phyloP scores from a whole-genome alignment of 2,329 filamentous ascomycete species.

The Cercospora zeae-maydis region DNA sequence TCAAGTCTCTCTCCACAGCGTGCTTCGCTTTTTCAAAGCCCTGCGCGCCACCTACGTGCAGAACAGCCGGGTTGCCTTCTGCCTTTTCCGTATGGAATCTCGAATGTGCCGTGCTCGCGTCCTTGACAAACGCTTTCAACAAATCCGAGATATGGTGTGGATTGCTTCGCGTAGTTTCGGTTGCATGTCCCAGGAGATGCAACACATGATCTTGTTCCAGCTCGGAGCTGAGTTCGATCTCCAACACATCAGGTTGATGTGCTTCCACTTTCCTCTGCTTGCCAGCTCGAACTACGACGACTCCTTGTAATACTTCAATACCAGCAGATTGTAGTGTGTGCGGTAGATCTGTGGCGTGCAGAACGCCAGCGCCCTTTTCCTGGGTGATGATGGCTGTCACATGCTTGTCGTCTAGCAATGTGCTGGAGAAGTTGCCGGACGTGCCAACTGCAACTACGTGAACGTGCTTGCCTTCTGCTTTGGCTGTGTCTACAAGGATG shows the following conservation, averaged over 20 bases:
- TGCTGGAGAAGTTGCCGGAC: conserved; percentile 36
- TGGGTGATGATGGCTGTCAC: conserved; percentile 35
- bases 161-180: conserved; percentile 29
- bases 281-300: conserved; percentile 33
- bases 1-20: conserved; percentile 33
- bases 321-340: conserved; percentile 29
- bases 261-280: conserved; percentile 28
- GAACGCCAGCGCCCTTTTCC: conserved; percentile 25
- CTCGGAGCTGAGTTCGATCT: conserved; percentile 30
- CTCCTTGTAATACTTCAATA: conserved; percentile 24
- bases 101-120: conserved; percentile 30
- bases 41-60: conserved; percentile 27
- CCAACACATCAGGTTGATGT: conserved; percentile 27
- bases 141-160: conserved; percentile 30
- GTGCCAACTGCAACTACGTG: conserved; percentile 32
- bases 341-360: conserved; percentile 31
- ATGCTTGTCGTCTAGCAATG: conserved; percentile 34
- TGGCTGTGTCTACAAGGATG: conserved; percentile 33
- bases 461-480: conserved; percentile 27
- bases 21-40: conserved; percentile 35
- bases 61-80: conserved; percentile 31
- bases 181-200: conserved; percentile 32
- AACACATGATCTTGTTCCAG: conserved; percentile 36
- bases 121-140: conserved; percentile 31
- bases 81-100: conserved; percentile 34